Percentiles rank a stretch among this genome's conserved stretches.
These are phyloP conservation scores for Ogataea corticis DNA, from an alignment of 805 yeast genomes.

Conservation along the genomic window DNA sequence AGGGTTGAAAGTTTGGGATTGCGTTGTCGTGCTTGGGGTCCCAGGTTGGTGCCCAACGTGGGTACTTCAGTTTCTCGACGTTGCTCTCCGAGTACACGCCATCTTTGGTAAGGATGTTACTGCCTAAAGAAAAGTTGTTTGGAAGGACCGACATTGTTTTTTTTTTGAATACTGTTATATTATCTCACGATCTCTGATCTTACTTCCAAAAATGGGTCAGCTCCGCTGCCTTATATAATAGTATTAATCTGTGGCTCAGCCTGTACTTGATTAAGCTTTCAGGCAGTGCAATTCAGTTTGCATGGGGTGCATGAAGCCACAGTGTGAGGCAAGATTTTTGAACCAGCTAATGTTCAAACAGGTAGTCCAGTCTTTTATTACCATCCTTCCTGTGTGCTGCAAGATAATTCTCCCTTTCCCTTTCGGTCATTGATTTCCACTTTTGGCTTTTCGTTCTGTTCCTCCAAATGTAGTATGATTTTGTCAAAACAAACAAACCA, in stretches of 20 bases:
- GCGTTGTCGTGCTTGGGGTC: not conserved
- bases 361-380: slow-evolving; percentile 51
- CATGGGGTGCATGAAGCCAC: too few relatives aligned
- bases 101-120: too few relatives aligned
- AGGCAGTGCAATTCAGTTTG: too few relatives aligned
- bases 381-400: slow-evolving; percentile 42
- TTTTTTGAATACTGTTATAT: too few relatives aligned
- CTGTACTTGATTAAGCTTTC: too few relatives aligned
- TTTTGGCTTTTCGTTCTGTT: slow-evolving; percentile 46
- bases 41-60: not conserved
- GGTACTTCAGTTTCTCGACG: not conserved
- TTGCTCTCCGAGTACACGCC: not conserved
- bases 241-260: too few relatives aligned
- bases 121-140: too few relatives aligned
- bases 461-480: slow-evolving; percentile 48
- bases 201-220: too few relatives aligned
- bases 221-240: too few relatives aligned
- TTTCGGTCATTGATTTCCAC: slow-evolving; percentile 50
- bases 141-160: too few relatives aligned
- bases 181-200: too few relatives aligned
- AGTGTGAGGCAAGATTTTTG: too few relatives aligned
- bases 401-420: slow-evolving; percentile 48
- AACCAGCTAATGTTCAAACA: slow-evolving; percentile 14
- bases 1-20: not conserved
- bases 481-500: slow-evolving; percentile 30